Conservation (phyloP, 73 alveolate genomes). For the Paramecium bursaria region DNA sequence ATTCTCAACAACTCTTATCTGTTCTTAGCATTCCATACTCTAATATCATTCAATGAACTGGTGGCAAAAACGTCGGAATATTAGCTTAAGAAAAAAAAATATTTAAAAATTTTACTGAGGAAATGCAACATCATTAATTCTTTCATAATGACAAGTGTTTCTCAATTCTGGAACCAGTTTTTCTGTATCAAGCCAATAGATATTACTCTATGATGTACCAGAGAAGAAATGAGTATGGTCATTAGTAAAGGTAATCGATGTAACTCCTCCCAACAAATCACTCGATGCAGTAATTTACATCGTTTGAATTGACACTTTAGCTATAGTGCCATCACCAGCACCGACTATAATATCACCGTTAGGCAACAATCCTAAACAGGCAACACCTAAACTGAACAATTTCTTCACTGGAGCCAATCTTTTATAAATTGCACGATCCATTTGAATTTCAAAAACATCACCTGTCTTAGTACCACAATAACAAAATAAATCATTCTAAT, state of each 20-base stretch:
- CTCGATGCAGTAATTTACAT: conserved; percentile 76
- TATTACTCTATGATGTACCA: conserved; percentile 82
- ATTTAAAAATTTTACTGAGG: too few relatives aligned
- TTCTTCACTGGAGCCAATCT: conserved; percentile 90
- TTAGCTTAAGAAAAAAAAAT: too few relatives aligned
- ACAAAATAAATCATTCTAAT: conserved; percentile 84
- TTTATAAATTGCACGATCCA: conserved; percentile 83
- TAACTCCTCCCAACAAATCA: conserved; percentile 91
- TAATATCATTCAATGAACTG: conserved; percentile 91
- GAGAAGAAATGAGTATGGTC: conserved; percentile 95
- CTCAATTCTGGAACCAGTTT: conserved; percentile 90
- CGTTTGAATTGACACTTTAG: conserved; percentile 85
- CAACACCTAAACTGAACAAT: conserved; percentile 81
- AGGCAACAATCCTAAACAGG: conserved; percentile 80
- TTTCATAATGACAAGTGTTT: conserved; percentile 96
- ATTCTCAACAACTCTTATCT: conserved; percentile 92
- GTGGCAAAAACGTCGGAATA: conserved; percentile 96
- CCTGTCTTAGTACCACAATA: conserved; percentile 90
- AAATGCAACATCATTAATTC: conserved; percentile 90
- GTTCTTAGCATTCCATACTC: conserved; percentile 95
- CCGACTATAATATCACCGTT: conserved; percentile 95
- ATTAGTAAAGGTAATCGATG: conserved; percentile 88
- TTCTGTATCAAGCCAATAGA: conserved; percentile 90
- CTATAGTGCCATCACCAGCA: conserved; percentile 92
- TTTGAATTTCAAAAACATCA: conserved; percentile 86